Evolutionary conservation across 2,329 filamentous ascomycete genomes (phyloP).

Genomic region (Sporothrix sp.): DNA sequence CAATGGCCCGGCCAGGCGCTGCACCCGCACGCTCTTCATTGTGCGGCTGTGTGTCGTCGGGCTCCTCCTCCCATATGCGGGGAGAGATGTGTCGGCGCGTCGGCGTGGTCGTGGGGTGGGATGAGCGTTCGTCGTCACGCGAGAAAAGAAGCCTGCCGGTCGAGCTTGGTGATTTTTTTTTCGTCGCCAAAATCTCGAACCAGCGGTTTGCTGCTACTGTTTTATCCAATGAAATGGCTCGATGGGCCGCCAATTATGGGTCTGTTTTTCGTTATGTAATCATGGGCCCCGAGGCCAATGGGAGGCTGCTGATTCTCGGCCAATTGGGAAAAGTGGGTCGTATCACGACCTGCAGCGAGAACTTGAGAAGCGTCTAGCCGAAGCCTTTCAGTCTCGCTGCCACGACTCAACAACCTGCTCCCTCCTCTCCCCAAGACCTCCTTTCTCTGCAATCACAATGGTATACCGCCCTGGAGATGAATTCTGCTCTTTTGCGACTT

Average conservation of each 20-base stretch:
- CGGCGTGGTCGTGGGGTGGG: neutral
- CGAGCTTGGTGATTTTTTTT: conserved; percentile 10
- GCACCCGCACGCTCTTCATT: conserved; percentile 55
- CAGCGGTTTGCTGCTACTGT: neutral
- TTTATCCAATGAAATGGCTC: neutral
- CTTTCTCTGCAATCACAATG: conserved; percentile 32
- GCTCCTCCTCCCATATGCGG: neutral
- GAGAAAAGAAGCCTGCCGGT: conserved; percentile 1
- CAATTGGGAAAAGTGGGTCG: conserved; percentile 3
- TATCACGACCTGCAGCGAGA: neutral
- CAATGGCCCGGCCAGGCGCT: conserved; percentile 51
- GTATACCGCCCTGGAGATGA: too few species aligned
- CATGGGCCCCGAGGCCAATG: neutral
- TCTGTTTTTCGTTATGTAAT: neutral
- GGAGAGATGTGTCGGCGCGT: neutral
- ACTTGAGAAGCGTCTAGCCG: conserved; percentile 7
- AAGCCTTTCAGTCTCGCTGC: neutral
- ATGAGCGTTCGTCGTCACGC: neutral
- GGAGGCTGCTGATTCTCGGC: conserved; percentile 14
- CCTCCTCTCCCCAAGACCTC: neutral
- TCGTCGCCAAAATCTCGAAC: conserved; percentile 2
- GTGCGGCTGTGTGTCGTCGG: conserved; percentile 1
- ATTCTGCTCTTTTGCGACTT: neutral
- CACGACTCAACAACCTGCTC: neutral
- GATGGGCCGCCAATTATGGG: neutral